Conservation (phyloP, 208 protist genomes). For the Leishmania braziliensis region DNA sequence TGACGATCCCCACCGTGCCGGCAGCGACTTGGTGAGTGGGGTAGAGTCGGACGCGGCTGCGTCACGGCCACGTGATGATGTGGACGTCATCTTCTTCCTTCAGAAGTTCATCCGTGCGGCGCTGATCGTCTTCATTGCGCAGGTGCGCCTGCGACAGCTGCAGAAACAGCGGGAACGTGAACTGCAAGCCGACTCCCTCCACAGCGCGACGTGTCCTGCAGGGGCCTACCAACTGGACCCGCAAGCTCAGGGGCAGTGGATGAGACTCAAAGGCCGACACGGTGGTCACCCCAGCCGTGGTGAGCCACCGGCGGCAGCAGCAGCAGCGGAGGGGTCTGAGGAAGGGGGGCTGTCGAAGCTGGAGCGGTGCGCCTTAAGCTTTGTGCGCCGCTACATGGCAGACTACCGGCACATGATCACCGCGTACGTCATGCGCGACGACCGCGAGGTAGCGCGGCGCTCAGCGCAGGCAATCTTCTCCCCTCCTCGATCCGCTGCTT, state of each 20-base stretch:
- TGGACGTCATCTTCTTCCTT: slow-evolving; percentile 45
- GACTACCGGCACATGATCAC: slow-evolving; percentile 50
- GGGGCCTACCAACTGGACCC: slow-evolving; percentile 4
- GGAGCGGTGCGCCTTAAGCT: slow-evolving; percentile 47
- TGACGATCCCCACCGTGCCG: background rate
- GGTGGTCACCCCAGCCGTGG: background rate
- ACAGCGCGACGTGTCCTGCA: slow-evolving; percentile 12
- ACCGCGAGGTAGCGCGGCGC: slow-evolving; percentile 54
- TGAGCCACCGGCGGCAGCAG: background rate
- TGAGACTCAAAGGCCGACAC: background rate
- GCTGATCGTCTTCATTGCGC: slow-evolving; percentile 54
- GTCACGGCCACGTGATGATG: background rate
- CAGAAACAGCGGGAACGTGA: slow-evolving; percentile 23
- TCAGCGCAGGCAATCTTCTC: slow-evolving; percentile 55
- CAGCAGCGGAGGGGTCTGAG: background rate
- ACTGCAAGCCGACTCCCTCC: slow-evolving; percentile 7
- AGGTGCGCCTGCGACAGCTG: slow-evolving; percentile 41
- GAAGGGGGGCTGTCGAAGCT: slow-evolving; percentile 27
- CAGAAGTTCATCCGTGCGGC: slow-evolving; percentile 59
- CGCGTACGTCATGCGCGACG: slow-evolving; percentile 62
- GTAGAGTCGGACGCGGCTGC: background rate
- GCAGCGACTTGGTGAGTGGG: background rate
- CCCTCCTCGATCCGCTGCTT: background rate
- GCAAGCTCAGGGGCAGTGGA: background rate
- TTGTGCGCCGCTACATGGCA: slow-evolving; percentile 42